Evolutionary conservation across 2,329 filamentous ascomycete genomes (phyloP).

Genomic region (Colletotrichum lupini): DNA sequence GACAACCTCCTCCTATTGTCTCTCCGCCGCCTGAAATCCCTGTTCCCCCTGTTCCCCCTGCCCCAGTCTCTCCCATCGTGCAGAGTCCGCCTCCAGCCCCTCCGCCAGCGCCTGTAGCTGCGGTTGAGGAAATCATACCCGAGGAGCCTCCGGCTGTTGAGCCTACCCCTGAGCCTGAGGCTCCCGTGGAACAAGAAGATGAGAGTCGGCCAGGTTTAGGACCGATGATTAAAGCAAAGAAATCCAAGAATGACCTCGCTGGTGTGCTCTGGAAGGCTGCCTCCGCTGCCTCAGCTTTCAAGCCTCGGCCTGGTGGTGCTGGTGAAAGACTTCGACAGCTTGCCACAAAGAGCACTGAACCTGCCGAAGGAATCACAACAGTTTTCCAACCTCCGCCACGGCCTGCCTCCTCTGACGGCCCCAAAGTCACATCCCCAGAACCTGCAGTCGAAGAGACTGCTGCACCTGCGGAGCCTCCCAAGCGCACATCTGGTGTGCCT

Average conservation of each 20-base stretch:
- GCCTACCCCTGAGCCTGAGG: constrained; percentile 37
- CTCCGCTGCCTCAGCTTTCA: constrained; percentile 75
- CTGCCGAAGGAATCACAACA: constrained; percentile 79
- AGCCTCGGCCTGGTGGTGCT: constrained; percentile 87
- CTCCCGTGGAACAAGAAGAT: constrained; percentile 46
- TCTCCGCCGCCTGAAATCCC: constrained; percentile 24
- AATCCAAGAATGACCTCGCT: constrained; percentile 78
- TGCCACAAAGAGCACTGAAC: constrained; percentile 57
- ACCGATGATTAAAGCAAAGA: constrained; percentile 89
- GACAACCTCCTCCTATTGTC: constrained; percentile 4
- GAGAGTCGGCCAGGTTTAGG: constrained; percentile 79
- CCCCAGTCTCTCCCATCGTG: constrained; percentile 22
- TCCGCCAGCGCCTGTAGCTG: constrained; percentile 9
- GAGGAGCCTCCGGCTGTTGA: constrained; percentile 35
- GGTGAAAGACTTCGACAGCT: constrained; percentile 79
- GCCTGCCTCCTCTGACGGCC: constrained; percentile 48
- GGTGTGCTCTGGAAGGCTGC: constrained; percentile 85
- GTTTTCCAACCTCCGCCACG: constrained; percentile 84
- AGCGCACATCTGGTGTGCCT: constrained; percentile 56
- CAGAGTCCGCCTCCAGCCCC: constrained; percentile 7
- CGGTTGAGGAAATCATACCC: constrained; percentile 4
- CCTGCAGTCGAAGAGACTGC: constrained; percentile 39
- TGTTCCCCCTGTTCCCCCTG: constrained; percentile 19
- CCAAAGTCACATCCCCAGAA: constrained; percentile 46
- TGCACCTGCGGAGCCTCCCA: constrained; percentile 42